Percentiles rank a stretch among this genome's conserved stretches.
These are phyloP conservation scores for Botryotinia convoluta DNA, from an alignment of 2,329 filamentous ascomycete species.

Conservation along the genomic window DNA sequence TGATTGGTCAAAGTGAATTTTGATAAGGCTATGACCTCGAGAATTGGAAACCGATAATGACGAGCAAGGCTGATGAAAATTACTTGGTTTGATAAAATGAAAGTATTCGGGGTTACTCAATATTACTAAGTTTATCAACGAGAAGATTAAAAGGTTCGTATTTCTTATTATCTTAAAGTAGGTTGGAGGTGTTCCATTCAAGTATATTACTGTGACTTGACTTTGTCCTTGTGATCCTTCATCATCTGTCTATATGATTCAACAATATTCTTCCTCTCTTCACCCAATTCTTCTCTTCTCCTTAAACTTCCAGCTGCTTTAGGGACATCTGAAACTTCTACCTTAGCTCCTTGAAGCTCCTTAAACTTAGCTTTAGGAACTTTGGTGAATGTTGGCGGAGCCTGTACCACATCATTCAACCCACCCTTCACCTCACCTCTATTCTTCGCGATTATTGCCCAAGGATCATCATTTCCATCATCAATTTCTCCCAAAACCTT, in stretches of 20 bases:
- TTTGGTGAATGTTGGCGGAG: constrained; percentile 37
- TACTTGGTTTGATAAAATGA: not conserved
- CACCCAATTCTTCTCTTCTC: constrained; percentile 70
- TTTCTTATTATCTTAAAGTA: not conserved
- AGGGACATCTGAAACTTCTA: constrained; percentile 67
- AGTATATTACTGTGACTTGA: not conserved
- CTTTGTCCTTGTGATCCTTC: constrained; percentile 44
- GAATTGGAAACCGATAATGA: not conserved
- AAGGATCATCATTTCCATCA: constrained; percentile 39
- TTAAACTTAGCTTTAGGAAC: constrained; percentile 39
- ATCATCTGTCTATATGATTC: constrained; percentile 72
- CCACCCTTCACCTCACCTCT: constrained; percentile 34
- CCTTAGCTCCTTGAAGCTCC: constrained; percentile 56
- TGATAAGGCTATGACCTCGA: not conserved
- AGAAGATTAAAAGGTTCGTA: not conserved
- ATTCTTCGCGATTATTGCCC: constrained; percentile 35
- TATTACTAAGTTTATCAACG: not conserved
- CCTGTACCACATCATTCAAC: constrained; percentile 42
- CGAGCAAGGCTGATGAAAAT: not conserved
- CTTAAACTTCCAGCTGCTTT: constrained; percentile 68
- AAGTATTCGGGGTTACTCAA: not conserved
- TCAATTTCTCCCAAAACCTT: constrained; percentile 46
- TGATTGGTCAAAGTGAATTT: not conserved
- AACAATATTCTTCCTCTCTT: constrained; percentile 66
- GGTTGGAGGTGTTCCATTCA: not conserved